Evolutionary conservation across 2,329 filamentous ascomycete species (phyloP), one percentile per base, ranked within the genome.

Genomic region (Penicillium frequentans): DNA sequence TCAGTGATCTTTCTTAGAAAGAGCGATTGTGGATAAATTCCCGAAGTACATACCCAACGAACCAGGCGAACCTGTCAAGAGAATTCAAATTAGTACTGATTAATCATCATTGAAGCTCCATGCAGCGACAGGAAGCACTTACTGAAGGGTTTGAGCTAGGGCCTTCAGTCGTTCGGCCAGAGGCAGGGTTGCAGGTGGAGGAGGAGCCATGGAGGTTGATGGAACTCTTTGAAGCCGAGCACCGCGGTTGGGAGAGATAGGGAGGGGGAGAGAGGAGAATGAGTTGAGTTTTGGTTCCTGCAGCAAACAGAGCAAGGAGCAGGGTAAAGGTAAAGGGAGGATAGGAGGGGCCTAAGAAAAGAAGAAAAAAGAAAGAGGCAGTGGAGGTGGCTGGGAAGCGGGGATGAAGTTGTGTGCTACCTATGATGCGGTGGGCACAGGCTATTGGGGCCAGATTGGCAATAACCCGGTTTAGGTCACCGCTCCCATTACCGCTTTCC

Each of bases 91-190:
- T 63, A 68, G 63, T 60, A 59, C 42, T 59, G 58, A 52, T 29
- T 29, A 23, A 57, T 27, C 39, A 60, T 49, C 19, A 59, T 58
- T 55, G 49, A 29, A 60, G 37, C 44, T 49, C 54, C 42, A 51
- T n/a, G 21, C 13, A 64, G 57, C 35, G 47, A 55, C 35, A 62
- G 48, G 54, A 63, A 76, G 76, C 73, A 89, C 93, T 68, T 75
- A 99, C 82, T 98, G 95, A 66, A 98, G 82, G 46, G 93, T 98
- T 77, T 96, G 87, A 65, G 89, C 92, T 66, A 98, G 83, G 67
- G 85, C 82, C 69, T 91, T 77, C 59, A 96, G 79, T 72, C 92
- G 85, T 80, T 95, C 87, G 71, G 81, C 78, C 69, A 95, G 81
- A 74, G 91, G 87, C 76, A 89, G 76, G 67, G 79, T 83, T 57